These are phyloP conservation scores for Meyerozyma athensensis DNA, from an alignment of 1,139 yeast genomes.

Conservation along the genomic window DNA sequence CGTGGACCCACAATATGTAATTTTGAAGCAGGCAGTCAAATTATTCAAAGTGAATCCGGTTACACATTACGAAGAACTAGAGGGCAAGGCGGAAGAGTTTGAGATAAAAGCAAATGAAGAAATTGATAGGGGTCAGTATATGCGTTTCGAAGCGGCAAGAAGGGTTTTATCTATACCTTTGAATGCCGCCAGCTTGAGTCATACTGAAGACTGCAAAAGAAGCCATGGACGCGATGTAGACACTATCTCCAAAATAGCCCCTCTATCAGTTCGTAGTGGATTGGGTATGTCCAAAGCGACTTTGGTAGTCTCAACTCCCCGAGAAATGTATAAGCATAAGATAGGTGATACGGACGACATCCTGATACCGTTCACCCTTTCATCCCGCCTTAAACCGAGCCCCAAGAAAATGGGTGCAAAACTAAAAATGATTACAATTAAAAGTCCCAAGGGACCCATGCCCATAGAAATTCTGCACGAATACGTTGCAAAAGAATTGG, in stretches of 20 bases:
- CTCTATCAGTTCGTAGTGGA: not conserved
- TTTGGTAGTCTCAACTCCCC: not conserved
- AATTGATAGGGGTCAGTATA: not conserved
- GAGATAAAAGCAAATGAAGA: not conserved
- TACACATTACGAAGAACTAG: not conserved
- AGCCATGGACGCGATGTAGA: too few relatives aligned
- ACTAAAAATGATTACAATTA: not conserved
- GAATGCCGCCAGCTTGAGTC: not conserved
- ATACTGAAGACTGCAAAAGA: not conserved
- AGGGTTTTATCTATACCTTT: not conserved
- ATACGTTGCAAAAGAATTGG: not conserved
- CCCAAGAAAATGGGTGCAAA: not conserved
- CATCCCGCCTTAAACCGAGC: not conserved
- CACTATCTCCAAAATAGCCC: not conserved
- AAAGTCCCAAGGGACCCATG: not conserved
- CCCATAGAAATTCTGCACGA: conserved; percentile 1
- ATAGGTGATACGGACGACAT: not conserved
- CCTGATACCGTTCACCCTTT: not conserved
- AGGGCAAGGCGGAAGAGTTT: not conserved
- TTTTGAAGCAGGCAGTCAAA: not conserved
- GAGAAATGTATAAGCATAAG: not conserved
- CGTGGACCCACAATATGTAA: not conserved
- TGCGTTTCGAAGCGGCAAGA: not conserved
- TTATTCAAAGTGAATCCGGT: not conserved
- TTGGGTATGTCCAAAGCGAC: not conserved